These are phyloP conservation scores for Paramecium bursaria DNA, from an alignment of 73 alveolate genomes.

Conservation along the genomic window DNA sequence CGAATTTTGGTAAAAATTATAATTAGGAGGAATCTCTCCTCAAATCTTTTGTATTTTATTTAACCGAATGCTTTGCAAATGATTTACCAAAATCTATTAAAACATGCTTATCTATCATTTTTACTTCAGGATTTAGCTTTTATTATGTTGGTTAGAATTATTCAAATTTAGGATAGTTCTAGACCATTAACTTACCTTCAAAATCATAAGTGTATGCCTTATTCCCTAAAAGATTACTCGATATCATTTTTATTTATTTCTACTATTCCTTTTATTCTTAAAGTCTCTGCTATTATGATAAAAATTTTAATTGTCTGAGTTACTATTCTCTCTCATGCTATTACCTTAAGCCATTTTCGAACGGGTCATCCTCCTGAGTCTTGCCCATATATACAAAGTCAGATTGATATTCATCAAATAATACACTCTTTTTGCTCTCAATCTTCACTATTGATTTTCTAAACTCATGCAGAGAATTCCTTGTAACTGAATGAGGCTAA, in stretches of 20 bases:
- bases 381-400: constrained; percentile 20
- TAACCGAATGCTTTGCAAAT: constrained; percentile 1
- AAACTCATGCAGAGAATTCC: too few species aligned
- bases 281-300: constrained; percentile 36
- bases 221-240: constrained; percentile 36
- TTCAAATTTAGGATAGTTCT: constrained; percentile 17
- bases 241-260: constrained; percentile 13
- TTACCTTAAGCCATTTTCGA: constrained; percentile 44
- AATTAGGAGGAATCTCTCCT: constrained; percentile 2
- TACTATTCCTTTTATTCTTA: constrained; percentile 37
- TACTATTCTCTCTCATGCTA: constrained; percentile 44
- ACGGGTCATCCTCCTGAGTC: constrained; percentile 24
- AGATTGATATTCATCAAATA: constrained; percentile 29
- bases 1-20: background rate
- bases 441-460: background rate
- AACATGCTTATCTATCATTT: constrained; percentile 9
- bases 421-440: background rate
- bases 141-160: constrained; percentile 20
- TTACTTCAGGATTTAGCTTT: constrained; percentile 5
- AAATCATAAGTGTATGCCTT: constrained; percentile 30
- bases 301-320: background rate
- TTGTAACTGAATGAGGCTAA: too few species aligned
- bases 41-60: background rate
- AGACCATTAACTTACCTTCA: constrained; percentile 45
- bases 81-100: constrained; percentile 44